Evolutionary conservation across 371 early-diverging fungal genomes (phyloP).

Genomic region (Zopfochytrium polystomum): DNA sequence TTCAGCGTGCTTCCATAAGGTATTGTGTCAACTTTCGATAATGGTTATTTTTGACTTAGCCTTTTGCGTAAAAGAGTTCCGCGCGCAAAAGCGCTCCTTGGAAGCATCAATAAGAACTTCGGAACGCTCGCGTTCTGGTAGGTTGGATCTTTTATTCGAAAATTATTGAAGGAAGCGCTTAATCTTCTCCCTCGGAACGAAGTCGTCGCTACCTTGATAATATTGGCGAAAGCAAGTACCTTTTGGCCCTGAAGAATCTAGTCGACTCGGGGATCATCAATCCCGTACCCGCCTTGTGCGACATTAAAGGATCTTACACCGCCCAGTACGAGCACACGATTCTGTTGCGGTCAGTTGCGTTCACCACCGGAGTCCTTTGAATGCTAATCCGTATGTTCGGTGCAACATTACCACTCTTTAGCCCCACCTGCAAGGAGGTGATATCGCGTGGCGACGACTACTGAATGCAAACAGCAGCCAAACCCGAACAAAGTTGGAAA

Average conservation of each 20-base stretch:
- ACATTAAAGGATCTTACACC: constrained; percentile 87
- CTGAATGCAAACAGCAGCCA: constrained; percentile 41
- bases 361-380: too few relatives aligned
- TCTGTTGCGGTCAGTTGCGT: constrained; percentile 54
- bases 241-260: constrained; percentile 80
- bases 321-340: constrained; percentile 99
- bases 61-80: constrained; percentile 51
- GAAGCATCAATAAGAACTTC: constrained; percentile 88
- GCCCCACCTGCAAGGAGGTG: constrained; percentile 31
- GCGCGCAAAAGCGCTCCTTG: constrained; percentile 79
- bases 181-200: background rate
- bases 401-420: background rate
- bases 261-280: constrained; percentile 83
- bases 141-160: too few relatives aligned
- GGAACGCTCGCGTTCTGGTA: constrained; percentile 96
- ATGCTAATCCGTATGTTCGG: background rate
- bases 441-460: constrained; percentile 63
- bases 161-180: too few relatives aligned
- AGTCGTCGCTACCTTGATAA: constrained; percentile 89
- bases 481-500: too few relatives aligned
- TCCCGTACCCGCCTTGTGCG: constrained; percentile 93
- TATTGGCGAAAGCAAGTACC: constrained; percentile 82
- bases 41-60: background rate
- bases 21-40: constrained; percentile 25
- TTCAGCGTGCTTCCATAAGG: constrained; percentile 65